Evolutionary conservation across 2,329 filamentous ascomycete genomes (phyloP), one percentile per base, ranked within the genome.

Genomic region (Paramyrothecium sp.): DNA sequence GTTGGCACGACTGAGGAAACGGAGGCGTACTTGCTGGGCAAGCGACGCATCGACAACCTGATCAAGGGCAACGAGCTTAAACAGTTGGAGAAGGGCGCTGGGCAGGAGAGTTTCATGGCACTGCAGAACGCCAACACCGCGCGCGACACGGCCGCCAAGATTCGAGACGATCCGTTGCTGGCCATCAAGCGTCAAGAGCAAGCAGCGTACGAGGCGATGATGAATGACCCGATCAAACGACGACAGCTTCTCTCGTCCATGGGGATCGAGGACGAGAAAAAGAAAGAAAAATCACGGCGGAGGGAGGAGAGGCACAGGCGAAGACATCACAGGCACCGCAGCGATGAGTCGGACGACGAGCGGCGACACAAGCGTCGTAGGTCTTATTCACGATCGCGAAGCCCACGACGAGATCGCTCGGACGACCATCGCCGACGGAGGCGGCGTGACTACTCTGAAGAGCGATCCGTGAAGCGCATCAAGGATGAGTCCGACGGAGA

Each of bases 101-200:
- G 81, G 0, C 75, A 86, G 60, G 85, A 89, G 33, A 78, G 76
- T 44, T 76, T 86, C 69, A 71, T 89, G 78, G 84, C 86, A 0
- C 65, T 87, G 53, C 85, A 89, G 60, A 86, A 87, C 65, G 88
- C 89, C 23, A 92, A 91, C 69, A 90, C 85, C 3, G 80, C 87
- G 17, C 82, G 91, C 61, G 95, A 99, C 72, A 92, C 88, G 0
- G 89, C 91, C 30, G 76, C 86, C 51, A 99, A 99, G 77, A 88
- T 98, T 51, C 83, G 92, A 61, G 90, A 96, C 63, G 95, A 99
- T 70, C 95, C 95, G 0, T 81, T 99, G 67, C 78, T 98, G 34
- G 91, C 93, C 22, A 97, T 99, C 72, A 97, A 96, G 81, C 90
- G 88, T 70, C 89, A 96, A 70, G 93, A 98, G 71, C 90, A 94